phyloP scores from a whole-genome alignment of 2,329 filamentous ascomycete genomes.

The Diaporthe aspalathi region DNA sequence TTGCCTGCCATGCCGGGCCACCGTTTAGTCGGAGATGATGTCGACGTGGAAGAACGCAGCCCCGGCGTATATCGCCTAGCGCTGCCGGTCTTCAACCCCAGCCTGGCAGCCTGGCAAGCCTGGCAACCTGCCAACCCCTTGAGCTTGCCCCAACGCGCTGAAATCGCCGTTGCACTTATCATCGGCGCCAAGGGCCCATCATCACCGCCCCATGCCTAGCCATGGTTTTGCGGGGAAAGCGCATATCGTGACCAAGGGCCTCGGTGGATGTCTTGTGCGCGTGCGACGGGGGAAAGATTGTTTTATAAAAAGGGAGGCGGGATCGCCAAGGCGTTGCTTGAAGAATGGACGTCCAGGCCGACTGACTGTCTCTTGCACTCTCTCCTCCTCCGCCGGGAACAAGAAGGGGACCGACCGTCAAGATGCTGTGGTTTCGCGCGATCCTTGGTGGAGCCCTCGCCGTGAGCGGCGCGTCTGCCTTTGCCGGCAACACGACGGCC shows the following conservation, averaged over 20 bases:
- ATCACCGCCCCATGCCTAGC: constrained; percentile 24
- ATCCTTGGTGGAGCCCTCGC: constrained; percentile 30
- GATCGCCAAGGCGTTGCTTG: constrained; percentile 5
- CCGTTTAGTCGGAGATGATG: constrained; percentile 1
- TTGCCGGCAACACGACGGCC: constrained; percentile 26
- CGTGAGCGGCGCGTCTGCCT: constrained; percentile 20
- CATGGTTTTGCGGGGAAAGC: constrained; percentile 31
- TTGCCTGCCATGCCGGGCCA: neutral
- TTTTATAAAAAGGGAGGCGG: constrained; percentile 15
- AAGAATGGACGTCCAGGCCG: neutral
- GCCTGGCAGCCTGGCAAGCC: neutral
- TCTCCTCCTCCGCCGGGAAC: neutral
- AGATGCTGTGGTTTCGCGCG: constrained; percentile 29
- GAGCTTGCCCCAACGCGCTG: neutral
- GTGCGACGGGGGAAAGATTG: neutral
- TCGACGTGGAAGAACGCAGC: constrained; percentile 1
- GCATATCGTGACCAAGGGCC: constrained; percentile 21
- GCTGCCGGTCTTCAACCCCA: constrained; percentile 14
- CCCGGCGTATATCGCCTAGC: constrained; percentile 7
- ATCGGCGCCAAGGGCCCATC: constrained; percentile 4
- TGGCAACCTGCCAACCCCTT: constrained; percentile 1
- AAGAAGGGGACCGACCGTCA: neutral
- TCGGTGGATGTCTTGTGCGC: constrained; percentile 16
- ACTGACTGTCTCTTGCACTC: constrained; percentile 5
- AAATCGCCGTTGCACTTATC: constrained; percentile 17